Base-by-base conservation (phyloP, 129 eudicot genomes). In the Ambrosia artemisiifolia region DNA sequence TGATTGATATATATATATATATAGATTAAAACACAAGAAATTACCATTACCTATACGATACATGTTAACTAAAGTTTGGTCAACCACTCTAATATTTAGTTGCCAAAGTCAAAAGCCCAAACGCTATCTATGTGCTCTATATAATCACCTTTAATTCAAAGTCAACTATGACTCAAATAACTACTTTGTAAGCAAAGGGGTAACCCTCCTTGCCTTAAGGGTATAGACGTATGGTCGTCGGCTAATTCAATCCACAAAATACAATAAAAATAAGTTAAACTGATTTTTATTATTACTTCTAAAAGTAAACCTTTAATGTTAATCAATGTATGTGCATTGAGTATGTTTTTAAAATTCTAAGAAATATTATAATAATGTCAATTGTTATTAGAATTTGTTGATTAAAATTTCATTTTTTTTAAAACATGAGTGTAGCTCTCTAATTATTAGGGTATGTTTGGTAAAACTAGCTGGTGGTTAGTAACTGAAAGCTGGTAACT, bases 111-210 rank as follows among this genome's bases (percentile, higher is more conserved):
- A 70, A 77, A 30, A 20, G 24, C 71, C 51, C 71, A 19, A 19
- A 55, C 19, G 13, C 62, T 36, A 17, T 55, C 50, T 11, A 47
- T 34, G 18, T 64, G 46, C 3, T 28, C 5, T 47, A 24, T 24
- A 8, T 48, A 72, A 36, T 1, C 32, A 19, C 69, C 43, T 43
- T 18, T 40, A 57, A 40, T 40, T 40, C 44, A 40, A 50, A 36
- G 79, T 73, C 79, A 74, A 74, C 66, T 50, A 59, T 17, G 79
- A 59, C 75, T 19, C 74, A 6, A 72, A 55, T 73, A 10, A 59
- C 75, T 80, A 63, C 16, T 13, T 75, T 75, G 35, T 54, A 69
- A 80, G 84, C 64, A 80, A 80, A 81, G 75, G 78, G 70, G 57
- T 55, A 57, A 47, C 28, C 30, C 63, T 33, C 70, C 78, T 63